A percentile compares a stretch with the other conserved stretches of the same genome.
Evolutionary conservation across 2,329 filamentous ascomycete species (phyloP).

Genomic region (Alternaria burnsii): DNA sequence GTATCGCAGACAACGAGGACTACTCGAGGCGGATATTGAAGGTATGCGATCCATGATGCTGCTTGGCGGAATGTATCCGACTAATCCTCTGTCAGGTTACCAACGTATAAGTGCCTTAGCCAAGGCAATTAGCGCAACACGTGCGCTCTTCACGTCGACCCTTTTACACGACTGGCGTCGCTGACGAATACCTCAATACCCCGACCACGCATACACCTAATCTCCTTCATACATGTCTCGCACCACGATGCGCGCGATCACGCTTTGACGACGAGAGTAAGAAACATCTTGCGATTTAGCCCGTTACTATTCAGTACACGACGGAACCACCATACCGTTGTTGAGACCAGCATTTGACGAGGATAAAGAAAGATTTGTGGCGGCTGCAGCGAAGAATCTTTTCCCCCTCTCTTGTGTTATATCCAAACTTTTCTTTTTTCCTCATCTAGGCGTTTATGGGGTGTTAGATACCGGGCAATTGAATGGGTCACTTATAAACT

Average conservation of each 20-base stretch:
- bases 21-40: constrained; percentile 95
- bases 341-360: constrained; percentile 13
- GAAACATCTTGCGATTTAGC: constrained; percentile 37
- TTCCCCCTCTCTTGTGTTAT: constrained; percentile 15
- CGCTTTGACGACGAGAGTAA: constrained; percentile 45
- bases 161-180: constrained; percentile 9
- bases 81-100: constrained; percentile 43
- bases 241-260: constrained; percentile 38
- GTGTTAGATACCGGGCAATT: constrained; percentile 31
- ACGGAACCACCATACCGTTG: constrained; percentile 20
- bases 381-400: constrained; percentile 2
- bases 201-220: constrained; percentile 24
- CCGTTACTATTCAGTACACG: constrained; percentile 25
- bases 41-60: constrained; percentile 61
- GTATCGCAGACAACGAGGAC: constrained; percentile 96
- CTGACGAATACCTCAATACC: constrained; percentile 22
- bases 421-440: constrained; percentile 14
- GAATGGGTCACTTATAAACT: constrained; percentile 23
- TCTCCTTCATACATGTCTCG: constrained; percentile 29
- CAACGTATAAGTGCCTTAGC: constrained; percentile 40
- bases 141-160: constrained; percentile 15
- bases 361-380: constrained; percentile 14
- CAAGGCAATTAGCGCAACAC: constrained; percentile 12
- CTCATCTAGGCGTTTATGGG: constrained; percentile 15
- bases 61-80: background rate